Evolutionary conservation across 768 basidiomycete genomes (phyloP), one percentile per base, ranked within the genome.

Genomic region (Strobilomyces confusus): DNA sequence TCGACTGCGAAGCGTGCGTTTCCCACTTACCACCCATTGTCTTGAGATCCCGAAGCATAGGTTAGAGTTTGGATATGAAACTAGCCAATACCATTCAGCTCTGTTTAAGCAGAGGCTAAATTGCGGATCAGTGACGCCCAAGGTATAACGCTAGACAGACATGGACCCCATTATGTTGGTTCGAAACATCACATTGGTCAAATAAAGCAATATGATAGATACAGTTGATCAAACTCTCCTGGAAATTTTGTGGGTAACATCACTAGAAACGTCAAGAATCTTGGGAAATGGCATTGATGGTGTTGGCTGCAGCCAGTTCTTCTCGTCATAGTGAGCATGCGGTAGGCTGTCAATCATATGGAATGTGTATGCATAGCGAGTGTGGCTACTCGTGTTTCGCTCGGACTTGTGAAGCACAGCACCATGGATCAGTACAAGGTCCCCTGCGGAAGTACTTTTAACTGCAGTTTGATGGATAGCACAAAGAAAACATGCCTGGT

Each of bases 261-360:
- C 42, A n/a, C 56, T 54, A n/a, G 66, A 60, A 11, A 23, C 11
- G 7, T 72, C 68, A 8, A 89, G 63, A 23, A 89, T 71, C 57
- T 71, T 78, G 23, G 83, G 78, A 71, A 98, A 97, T 2, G 94
- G 91, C 86, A 90, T 87, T 13, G 76, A 80, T 11, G 73, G 58
- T 4, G 92, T 92, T 1, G 95, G 93, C 66, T 98, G 95, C 53
- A 98, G 73, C 95, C 95, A 97, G 65, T 97, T 98, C 80, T 90
- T 91, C 63, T 83, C 79, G 56, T 98, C 95, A 53, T 95, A 97
- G 37, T 65, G 71, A 8, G 83, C 88, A 61, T 78, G 71, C 22
- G 82, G 86, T 37, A 79, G 78, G 19, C 80, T 86, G 63, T 95
- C 91, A 44, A 93, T 86, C 90, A 92, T 92, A 60, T 93, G 95